phyloP scores from a whole-genome alignment of 257 asterid species.

The Rauvolfia tetraphylla region DNA sequence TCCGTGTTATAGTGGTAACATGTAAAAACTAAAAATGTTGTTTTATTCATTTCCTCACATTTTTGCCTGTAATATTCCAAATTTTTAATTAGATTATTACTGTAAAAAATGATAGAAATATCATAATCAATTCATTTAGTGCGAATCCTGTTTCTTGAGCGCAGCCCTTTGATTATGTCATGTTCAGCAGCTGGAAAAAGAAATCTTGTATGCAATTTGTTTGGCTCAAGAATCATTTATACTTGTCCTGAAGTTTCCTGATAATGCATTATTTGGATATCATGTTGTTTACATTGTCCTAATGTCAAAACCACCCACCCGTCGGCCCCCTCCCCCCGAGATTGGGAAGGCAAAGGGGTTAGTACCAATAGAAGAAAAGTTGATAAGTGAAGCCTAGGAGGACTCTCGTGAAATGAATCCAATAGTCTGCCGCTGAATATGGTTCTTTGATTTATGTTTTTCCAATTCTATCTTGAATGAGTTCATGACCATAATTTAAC shows the following conservation, averaged over 20 bases:
- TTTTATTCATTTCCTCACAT: constrained; percentile 26
- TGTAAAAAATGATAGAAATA: constrained; percentile 25
- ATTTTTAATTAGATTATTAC: constrained; percentile 35
- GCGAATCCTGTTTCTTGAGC: constrained; percentile 11
- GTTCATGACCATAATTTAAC: background rate
- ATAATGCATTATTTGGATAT: background rate
- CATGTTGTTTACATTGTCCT: background rate
- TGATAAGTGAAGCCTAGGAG: background rate
- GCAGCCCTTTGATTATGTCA: background rate
- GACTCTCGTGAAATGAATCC: background rate
- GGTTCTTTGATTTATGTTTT: background rate
- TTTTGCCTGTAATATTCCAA: constrained; percentile 33
- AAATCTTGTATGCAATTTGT: background rate
- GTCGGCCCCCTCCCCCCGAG: too few species aligned
- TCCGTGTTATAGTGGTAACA: constrained; percentile 55
- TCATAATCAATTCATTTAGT: constrained; percentile 15
- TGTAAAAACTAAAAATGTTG: constrained; percentile 15
- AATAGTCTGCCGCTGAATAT: background rate
- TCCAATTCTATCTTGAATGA: background rate
- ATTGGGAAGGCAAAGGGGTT: background rate
- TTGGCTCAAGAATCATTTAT: background rate
- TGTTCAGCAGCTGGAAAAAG: background rate
- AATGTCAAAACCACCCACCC: too few species aligned
- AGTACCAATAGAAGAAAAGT: background rate
- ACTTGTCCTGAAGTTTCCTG: background rate